Evolutionary conservation across 805 yeast species (phyloP).

Genomic region (Ogataea saltuana): DNA sequence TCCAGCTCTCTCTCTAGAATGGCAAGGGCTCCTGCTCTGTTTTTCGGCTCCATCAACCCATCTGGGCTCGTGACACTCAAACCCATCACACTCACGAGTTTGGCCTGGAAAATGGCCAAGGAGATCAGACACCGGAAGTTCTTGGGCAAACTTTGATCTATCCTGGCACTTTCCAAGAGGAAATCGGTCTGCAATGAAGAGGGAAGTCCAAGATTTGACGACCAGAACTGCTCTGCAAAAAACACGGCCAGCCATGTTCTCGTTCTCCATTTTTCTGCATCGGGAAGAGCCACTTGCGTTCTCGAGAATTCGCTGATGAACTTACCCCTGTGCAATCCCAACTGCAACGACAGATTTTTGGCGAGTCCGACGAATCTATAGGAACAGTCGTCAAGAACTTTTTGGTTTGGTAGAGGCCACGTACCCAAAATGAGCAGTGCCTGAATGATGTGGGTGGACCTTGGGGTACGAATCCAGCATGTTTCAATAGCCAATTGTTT

Average conservation of each 20-base stretch:
- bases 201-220: constrained; percentile 83
- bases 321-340: constrained; percentile 89
- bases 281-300: constrained; percentile 83
- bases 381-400: constrained; percentile 88
- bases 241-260: constrained; percentile 89
- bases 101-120: constrained; percentile 79
- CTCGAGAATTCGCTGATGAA: constrained; percentile 89
- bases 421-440: constrained; percentile 79
- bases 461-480: constrained; percentile 90
- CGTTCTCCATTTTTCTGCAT: constrained; percentile 93
- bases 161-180: constrained; percentile 73
- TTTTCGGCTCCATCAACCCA: constrained; percentile 81
- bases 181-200: constrained; percentile 84
- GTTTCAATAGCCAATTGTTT: constrained; percentile 88
- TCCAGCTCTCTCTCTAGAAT: constrained; percentile 78
- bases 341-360: constrained; percentile 76
- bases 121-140: constrained; percentile 71
- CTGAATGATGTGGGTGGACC: constrained; percentile 92
- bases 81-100: constrained; percentile 83
- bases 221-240: constrained; percentile 88
- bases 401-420: constrained; percentile 94
- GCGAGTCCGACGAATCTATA: constrained; percentile 88
- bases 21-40: constrained; percentile 78
- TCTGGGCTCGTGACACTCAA: constrained; percentile 82
- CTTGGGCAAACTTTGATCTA: constrained; percentile 64